Evolutionary conservation across 805 yeast genomes (phyloP).

Genomic region (Danielia reshetovae): DNA sequence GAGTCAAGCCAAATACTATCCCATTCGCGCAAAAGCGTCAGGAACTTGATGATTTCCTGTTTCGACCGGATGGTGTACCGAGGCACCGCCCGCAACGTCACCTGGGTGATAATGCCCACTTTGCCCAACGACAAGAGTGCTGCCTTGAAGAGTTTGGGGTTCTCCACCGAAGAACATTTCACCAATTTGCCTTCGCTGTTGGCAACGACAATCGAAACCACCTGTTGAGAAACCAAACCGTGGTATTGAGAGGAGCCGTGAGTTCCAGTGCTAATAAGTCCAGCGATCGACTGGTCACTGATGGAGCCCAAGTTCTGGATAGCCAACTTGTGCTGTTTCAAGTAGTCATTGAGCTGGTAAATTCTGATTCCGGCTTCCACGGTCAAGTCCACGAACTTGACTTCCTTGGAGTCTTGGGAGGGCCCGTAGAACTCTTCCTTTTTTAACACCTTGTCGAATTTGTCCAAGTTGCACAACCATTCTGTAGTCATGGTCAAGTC

Average conservation of each 20-base stretch:
- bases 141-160: slow-evolving; percentile 69
- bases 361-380: slow-evolving; percentile 93
- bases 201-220: slow-evolving; percentile 72
- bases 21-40: slow-evolving; percentile 68
- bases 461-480: slow-evolving; percentile 86
- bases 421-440: slow-evolving; percentile 46
- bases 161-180: slow-evolving; percentile 60
- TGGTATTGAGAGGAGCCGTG: slow-evolving; percentile 95
- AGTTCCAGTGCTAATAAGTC: slow-evolving; percentile 94
- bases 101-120: slow-evolving; percentile 83
- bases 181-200: slow-evolving; percentile 73
- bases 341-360: slow-evolving; percentile 63
- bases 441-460: slow-evolving; percentile 52
- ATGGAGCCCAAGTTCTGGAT: slow-evolving; percentile 92
- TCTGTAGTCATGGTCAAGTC: slow-evolving; percentile 82
- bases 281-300: slow-evolving; percentile 89
- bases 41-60: slow-evolving; percentile 79
- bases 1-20: slow-evolving; percentile 79
- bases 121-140: slow-evolving; percentile 85
- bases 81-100: slow-evolving; percentile 82
- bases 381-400: slow-evolving; percentile 77
- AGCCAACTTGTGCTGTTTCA: slow-evolving; percentile 65
- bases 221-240: slow-evolving; percentile 84
- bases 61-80: slow-evolving; percentile 73
- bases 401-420: slow-evolving; percentile 26